Evolutionary conservation across 192 early-diverging fungal genomes (phyloP).

Genomic region (Lunasporangiospora selenospora): DNA sequence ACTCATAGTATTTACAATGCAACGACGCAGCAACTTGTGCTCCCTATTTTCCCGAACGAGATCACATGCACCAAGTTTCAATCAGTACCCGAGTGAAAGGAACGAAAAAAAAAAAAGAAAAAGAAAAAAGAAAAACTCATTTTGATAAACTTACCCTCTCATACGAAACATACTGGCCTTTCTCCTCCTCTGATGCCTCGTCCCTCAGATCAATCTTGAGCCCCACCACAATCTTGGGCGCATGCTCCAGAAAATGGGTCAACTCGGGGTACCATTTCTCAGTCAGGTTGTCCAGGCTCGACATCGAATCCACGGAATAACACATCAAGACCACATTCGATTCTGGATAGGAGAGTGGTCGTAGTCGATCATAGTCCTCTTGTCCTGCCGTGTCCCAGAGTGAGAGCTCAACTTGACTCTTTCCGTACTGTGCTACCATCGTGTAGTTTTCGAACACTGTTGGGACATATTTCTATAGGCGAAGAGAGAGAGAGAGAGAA

Average conservation of each 20-base stretch:
- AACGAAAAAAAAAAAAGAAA: background rate
- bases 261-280: slow-evolving; percentile 69
- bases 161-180: slow-evolving; percentile 16
- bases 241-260: slow-evolving; percentile 49
- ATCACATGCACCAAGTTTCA: background rate
- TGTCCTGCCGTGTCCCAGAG: slow-evolving; percentile 82
- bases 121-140: background rate
- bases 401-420: slow-evolving; percentile 65
- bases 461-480: slow-evolving; percentile 65
- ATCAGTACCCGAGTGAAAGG: background rate
- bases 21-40: slow-evolving; percentile 50
- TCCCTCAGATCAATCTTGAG: slow-evolving; percentile 57
- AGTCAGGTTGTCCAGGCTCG: slow-evolving; percentile 79
- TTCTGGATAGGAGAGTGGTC: slow-evolving; percentile 73
- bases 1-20: slow-evolving; percentile 58
- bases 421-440: slow-evolving; percentile 60
- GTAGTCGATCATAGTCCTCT: slow-evolving; percentile 76
- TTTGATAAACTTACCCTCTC: slow-evolving; percentile 36
- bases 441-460: slow-evolving; percentile 81
- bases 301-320: slow-evolving; percentile 69
- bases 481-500: background rate
- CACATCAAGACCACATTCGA: slow-evolving; percentile 75
- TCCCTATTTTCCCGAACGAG: slow-evolving; percentile 27
- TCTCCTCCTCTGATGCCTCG: slow-evolving; percentile 14
- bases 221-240: slow-evolving; percentile 59